Evolutionary conservation across 371 early-diverging fungal genomes (phyloP), one percentile per base, ranked within the genome.

Genomic region (Saksenaea oblongispora): DNA sequence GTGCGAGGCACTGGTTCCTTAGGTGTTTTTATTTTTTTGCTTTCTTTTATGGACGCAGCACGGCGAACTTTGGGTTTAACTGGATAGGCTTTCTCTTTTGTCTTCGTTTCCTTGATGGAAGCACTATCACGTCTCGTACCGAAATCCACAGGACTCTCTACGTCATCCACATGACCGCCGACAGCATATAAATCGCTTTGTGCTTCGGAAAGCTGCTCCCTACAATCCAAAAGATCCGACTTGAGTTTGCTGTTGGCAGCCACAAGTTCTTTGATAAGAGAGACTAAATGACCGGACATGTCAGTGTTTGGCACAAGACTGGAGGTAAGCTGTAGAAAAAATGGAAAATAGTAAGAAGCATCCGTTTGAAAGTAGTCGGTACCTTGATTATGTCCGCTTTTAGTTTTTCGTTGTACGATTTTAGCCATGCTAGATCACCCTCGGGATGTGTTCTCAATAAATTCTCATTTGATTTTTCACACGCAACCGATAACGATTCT

Each of bases 191-290:
- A 62, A 56, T 79, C 79, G 11, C 58, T 65, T 31, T 69, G 61
- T 27, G 70, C 62, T 18, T 80, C 80, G 8, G 73, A 65, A 15
- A 81, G 56, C 36, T 73, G 56, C 18, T 74, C 76, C 31, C 63
- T 74, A 34, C 72, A 78, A 47, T 74, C 75, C 27, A 76, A 63
- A 10, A 81, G 51, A 18, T 82, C 79, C 5, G 59, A 63, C 56
- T 79, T 82, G 27, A 76, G 55, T 55, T 82, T 79, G 55, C 66
- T 73, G 44, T 82, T 78, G 10, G 82, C 74, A 11, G 71, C 71
- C 8, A 74, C 79, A 10, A 82, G 54, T 42, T 82, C 82, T 63
- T 77, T 82, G 34, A 82, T 76, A 22, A 82, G 61, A 0, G 75
- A 39, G 41, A 74, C 66, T 0, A 68, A 57, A n/a, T 68, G 69